Evolutionary conservation across 2,329 filamentous ascomycete species (phyloP).

Genomic region (Allantophomopsis cytisporea): DNA sequence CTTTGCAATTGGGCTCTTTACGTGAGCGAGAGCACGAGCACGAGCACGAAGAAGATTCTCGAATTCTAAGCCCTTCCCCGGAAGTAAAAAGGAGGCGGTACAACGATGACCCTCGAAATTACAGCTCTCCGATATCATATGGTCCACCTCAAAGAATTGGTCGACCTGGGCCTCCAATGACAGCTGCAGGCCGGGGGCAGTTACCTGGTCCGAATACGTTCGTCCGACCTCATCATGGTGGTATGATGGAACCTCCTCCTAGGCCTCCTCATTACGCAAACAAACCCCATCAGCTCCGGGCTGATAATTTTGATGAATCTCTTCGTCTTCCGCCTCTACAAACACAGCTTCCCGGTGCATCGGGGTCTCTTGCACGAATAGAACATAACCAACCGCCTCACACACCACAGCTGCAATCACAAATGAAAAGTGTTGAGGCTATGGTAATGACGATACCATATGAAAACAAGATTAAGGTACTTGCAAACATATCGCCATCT

Average conservation of each 20-base stretch:
- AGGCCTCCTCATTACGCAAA: slow-evolving; percentile 11
- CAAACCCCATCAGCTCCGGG: slow-evolving; percentile 7
- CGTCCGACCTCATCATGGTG: slow-evolving; percentile 4
- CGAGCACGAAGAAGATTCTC: slow-evolving; percentile 22
- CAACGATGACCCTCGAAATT: slow-evolving; percentile 28
- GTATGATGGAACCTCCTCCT: slow-evolving; percentile 16
- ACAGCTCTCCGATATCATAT: slow-evolving; percentile 23
- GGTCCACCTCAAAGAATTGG: slow-evolving; percentile 10
- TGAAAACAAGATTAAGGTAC: slow-evolving; percentile 60
- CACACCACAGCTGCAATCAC: slow-evolving; percentile 5
- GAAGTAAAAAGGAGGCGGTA: slow-evolving; percentile 52
- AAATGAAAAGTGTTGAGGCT: slow-evolving; percentile 40
- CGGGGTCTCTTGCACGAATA: slow-evolving; percentile 21
- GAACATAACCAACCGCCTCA: slow-evolving; percentile 10
- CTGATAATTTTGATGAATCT: slow-evolving; percentile 16
- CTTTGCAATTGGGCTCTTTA: slow-evolving; percentile 12
- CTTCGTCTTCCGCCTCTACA: slow-evolving; percentile 19
- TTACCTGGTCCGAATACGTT: slow-evolving; percentile 11
- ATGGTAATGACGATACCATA: slow-evolving; percentile 67
- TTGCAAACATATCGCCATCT: slow-evolving; percentile 64
- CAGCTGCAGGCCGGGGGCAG: slow-evolving; percentile 14
- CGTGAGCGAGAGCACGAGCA: slow-evolving; percentile 16
- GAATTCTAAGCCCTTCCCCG: slow-evolving; percentile 28
- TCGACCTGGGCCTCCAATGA: slow-evolving; percentile 14
- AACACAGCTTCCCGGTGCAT: slow-evolving; percentile 19